Percentiles rank a stretch among this genome's conserved stretches.
These are phyloP conservation scores for Russula griseocarnosa DNA, from an alignment of 768 basidiomycete species.

Conservation along the genomic window DNA sequence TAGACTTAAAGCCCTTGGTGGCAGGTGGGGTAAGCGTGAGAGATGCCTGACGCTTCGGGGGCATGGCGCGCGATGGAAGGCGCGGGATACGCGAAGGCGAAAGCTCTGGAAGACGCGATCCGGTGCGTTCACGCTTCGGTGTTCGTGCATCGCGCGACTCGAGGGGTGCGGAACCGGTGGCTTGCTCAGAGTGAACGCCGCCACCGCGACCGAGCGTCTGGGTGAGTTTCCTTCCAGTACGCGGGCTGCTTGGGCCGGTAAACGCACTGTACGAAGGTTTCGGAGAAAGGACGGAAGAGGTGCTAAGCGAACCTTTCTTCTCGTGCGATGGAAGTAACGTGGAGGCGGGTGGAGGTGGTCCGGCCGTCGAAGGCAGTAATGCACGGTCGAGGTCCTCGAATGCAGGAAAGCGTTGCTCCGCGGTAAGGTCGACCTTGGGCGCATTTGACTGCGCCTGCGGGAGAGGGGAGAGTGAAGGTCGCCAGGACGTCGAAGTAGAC, in stretches of 20 bases:
- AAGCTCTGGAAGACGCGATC: constrained; percentile 22
- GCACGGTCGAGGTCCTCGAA: constrained; percentile 75
- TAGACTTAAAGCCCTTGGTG: constrained; percentile 4
- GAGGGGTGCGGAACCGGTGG: constrained; percentile 52
- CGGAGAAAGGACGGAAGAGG: not conserved
- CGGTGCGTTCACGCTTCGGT: constrained; percentile 13
- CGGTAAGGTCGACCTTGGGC: constrained; percentile 43
- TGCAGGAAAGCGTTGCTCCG: constrained; percentile 80
- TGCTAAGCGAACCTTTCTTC: not conserved
- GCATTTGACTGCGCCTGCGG: constrained; percentile 6
- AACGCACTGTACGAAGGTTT: constrained; percentile 4
- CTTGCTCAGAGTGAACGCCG: constrained; percentile 53
- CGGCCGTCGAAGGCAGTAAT: constrained; percentile 36
- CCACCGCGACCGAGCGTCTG: constrained; percentile 32
- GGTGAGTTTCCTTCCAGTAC: constrained; percentile 16
- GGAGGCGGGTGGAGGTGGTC: constrained; percentile 16
- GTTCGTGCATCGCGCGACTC: constrained; percentile 32
- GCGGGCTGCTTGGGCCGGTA: not conserved
- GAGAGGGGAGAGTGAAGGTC: constrained; percentile 20
- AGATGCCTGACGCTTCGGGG: constrained; percentile 49
- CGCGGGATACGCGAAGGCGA: constrained; percentile 28
- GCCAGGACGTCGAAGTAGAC: constrained; percentile 23
- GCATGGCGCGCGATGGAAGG: constrained; percentile 40
- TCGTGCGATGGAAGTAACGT: constrained; percentile 17
- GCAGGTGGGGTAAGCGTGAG: constrained; percentile 22